These are phyloP conservation scores for Pseudovirgaria hyperparasitica DNA, from an alignment of 2,329 filamentous ascomycete species.

Conservation along the genomic window DNA sequence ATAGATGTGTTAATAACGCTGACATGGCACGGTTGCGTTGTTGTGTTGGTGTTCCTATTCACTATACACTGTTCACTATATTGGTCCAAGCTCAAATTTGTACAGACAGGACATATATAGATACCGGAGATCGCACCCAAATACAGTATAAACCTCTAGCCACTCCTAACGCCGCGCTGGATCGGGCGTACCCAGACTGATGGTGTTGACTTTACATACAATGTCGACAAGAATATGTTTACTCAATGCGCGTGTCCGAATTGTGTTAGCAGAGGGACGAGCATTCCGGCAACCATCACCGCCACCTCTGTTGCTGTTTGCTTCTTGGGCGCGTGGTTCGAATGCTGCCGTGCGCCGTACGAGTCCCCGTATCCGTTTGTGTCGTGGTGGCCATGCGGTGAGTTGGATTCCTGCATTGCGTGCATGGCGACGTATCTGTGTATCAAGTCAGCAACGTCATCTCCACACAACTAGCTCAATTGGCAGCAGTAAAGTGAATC, in stretches of 20 bases:
- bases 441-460: slow-evolving; percentile 10
- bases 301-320: slow-evolving; percentile 41
- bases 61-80: too few species aligned
- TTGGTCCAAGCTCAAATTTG: too few species aligned
- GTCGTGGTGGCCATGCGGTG: slow-evolving; percentile 19
- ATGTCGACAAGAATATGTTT: background rate
- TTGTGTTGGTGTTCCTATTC: too few species aligned
- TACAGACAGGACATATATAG: too few species aligned
- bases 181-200: too few species aligned
- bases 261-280: slow-evolving; percentile 64
- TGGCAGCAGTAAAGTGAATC: slow-evolving; percentile 21
- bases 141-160: too few species aligned
- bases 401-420: slow-evolving; percentile 73
- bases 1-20: too few species aligned
- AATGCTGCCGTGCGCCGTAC: slow-evolving; percentile 29
- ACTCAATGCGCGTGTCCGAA: slow-evolving; percentile 57
- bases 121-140: too few species aligned
- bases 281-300: slow-evolving; percentile 58
- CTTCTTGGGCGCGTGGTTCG: slow-evolving; percentile 40
- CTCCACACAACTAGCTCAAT: slow-evolving; percentile 3
- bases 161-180: too few species aligned
- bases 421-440: slow-evolving; percentile 96
- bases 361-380: slow-evolving; percentile 41
- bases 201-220: too few species aligned
- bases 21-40: too few species aligned